Conservation (phyloP, 1,284 basidiomycete genomes). For the Apiotrichum akiyoshidainum region DNA sequence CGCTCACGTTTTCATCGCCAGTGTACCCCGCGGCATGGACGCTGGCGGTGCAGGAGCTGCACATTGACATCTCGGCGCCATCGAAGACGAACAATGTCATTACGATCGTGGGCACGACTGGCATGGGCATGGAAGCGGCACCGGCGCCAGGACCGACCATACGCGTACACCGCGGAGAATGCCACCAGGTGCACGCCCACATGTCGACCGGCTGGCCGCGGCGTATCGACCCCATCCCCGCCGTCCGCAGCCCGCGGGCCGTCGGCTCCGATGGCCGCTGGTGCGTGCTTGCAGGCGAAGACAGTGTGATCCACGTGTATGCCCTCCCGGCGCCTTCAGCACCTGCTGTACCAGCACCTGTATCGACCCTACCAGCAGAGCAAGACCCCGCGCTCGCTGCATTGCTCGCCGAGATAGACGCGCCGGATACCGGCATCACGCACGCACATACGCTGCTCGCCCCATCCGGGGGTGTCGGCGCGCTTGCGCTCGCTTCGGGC, state of each 20-base stretch:
- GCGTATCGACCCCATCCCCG: conserved; percentile 32
- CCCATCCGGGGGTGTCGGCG: conserved; percentile 39
- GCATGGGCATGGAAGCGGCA: no score
- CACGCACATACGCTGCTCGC: conserved; percentile 47
- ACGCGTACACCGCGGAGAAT: conserved; percentile 31
- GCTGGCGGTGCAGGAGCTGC: conserved; percentile 46
- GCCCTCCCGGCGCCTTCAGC: conserved; percentile 28
- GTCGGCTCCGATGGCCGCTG: conserved; percentile 46
- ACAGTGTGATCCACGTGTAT: conserved; percentile 48
- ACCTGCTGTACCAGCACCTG: no score
- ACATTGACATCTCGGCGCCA: conserved; percentile 20
- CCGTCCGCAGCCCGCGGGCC: conserved; percentile 41
- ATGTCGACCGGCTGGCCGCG: conserved; percentile 33
- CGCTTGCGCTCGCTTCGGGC: conserved; percentile 37
- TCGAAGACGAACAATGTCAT: not conserved
- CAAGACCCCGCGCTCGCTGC: no score
- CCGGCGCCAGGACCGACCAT: no score
- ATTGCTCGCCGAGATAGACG: not conserved
- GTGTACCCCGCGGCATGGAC: conserved; percentile 50
- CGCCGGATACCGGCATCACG: conserved; percentile 16
- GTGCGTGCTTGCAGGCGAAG: conserved; percentile 47
- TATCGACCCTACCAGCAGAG: no score
- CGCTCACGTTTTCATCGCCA: conserved; percentile 46
- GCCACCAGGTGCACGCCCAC: conserved; percentile 32
- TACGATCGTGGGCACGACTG: no score